Base-by-base conservation (phyloP, 2,329 filamentous ascomycete genomes). In the Dothistroma septosporum region DNA sequence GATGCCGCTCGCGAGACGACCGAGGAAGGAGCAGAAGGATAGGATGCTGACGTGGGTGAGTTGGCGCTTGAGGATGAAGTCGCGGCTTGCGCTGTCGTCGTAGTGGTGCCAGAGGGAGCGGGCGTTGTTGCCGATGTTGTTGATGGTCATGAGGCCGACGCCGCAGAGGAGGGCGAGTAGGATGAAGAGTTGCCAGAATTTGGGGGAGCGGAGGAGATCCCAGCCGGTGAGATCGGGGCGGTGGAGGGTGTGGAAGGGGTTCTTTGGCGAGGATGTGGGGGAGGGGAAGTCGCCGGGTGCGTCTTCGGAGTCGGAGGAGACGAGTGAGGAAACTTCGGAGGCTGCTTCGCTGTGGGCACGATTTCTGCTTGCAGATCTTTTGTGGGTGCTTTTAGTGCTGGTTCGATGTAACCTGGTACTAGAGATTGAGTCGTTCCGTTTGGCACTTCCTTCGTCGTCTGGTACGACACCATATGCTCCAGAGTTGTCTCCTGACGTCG, bases 91-190 rank as follows among this genome's bases (percentile, higher is more conserved):
- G 1, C 84, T 86, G 64, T 87, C 82, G 70, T 97, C 91, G 72
- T 88, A 95, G 70, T 91, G 85, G 63, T 85, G 87, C 94, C 94
- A 97, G 1, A 99, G 82, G 2, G 92, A 91, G 72, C 91, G 90
- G 61, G 82, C 79, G 69, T 92, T 86, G 72, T 96, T 95, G 48
- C 94, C 94, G 71, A 97, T 96, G 70, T 99, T 99, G 78, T 99
- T 99, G 77, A 99, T 99, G 0, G 93, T 97, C 94, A 99, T 99
- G 66, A 99, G 79, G 11, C 94, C 94, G 69, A 97, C 89, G 56
- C 94, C 94, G 5, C 92, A 91, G 64, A 97, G 80, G n/a, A 97
- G 84, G 44, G 88, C 92, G 83, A 99, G 90, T 67, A 96, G 86
- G 60, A 84, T 76, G 75, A 95, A 97, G 31, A 96, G 78, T 71